Percentiles rank a stretch among this genome's conserved stretches.
Conservation (phyloP, 2,329 filamentous ascomycete genomes). For the Aspergillus vadensis region DNA sequence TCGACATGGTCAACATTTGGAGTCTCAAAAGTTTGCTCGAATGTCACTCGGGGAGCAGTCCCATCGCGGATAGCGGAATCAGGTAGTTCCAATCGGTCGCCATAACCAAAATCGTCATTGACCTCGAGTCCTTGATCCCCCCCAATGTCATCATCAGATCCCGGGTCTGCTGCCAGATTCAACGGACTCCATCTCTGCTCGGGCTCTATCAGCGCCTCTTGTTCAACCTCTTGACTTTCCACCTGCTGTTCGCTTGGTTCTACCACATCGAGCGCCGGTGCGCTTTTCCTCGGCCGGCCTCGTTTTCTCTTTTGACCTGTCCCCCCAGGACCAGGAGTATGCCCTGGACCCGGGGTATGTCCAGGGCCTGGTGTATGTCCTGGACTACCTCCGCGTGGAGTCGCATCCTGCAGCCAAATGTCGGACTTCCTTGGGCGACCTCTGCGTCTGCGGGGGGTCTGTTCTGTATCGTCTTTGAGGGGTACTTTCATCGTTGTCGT, state of each 20-base stretch:
- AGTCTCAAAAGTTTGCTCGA: constrained; percentile 32
- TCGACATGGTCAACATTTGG: constrained; percentile 33
- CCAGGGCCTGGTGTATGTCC: constrained; percentile 38
- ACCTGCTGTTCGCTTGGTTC: constrained; percentile 23
- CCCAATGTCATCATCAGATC: constrained; percentile 27
- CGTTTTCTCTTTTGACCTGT: constrained; percentile 36
- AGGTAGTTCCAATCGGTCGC: constrained; percentile 14
- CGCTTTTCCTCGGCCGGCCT: constrained; percentile 43
- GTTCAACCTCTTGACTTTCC: constrained; percentile 8
- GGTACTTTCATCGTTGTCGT: constrained; percentile 46
- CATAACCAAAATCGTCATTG: constrained; percentile 25
- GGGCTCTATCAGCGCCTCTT: constrained; percentile 12
- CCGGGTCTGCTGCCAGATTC: constrained; percentile 32
- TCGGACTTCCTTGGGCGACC: constrained; percentile 49
- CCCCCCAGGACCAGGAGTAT: constrained; percentile 35
- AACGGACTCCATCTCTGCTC: constrained; percentile 28
- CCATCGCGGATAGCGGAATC: constrained; percentile 13
- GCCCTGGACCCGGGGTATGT: constrained; percentile 34
- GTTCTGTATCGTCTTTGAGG: constrained; percentile 41
- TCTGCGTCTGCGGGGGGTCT: constrained; percentile 44
- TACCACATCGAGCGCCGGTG: constrained; percentile 24
- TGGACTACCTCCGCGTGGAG: constrained; percentile 35
- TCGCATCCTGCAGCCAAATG: constrained; percentile 33
- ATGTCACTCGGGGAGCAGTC: constrained; percentile 22
- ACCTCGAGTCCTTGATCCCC: constrained; percentile 19